Conservation (phyloP, 2,329 filamentous ascomycete species). For the Lachnellula hyalina region DNA sequence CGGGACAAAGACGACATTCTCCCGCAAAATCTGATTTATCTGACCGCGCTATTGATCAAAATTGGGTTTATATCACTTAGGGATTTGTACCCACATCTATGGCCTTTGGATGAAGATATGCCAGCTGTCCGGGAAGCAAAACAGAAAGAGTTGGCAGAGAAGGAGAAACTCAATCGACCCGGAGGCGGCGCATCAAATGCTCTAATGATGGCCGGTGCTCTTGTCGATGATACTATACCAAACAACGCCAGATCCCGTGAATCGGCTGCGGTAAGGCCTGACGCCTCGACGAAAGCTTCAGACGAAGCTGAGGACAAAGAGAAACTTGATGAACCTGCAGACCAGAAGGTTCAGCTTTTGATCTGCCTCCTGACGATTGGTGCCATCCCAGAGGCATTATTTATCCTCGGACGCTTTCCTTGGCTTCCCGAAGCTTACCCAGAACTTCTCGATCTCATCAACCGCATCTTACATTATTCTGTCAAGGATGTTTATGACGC, state of each 20-base stretch:
- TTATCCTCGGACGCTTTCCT: slow-evolving; percentile 84
- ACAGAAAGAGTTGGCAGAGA: slow-evolving; percentile 70
- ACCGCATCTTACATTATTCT: slow-evolving; percentile 79
- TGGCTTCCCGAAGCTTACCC: slow-evolving; percentile 86
- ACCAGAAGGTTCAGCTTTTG: slow-evolving; percentile 83
- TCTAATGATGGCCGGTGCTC: slow-evolving; percentile 76
- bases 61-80: slow-evolving; percentile 91
- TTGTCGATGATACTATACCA: slow-evolving; percentile 72
- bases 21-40: slow-evolving; percentile 87
- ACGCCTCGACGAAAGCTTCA: slow-evolving; percentile 40
- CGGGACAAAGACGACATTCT: slow-evolving; percentile 71
- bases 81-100: slow-evolving; percentile 89
- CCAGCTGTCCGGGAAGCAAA: slow-evolving; percentile 63
- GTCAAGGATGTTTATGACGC: slow-evolving; percentile 66
- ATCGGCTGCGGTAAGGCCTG: slow-evolving; percentile 48
- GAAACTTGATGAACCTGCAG: slow-evolving; percentile 64
- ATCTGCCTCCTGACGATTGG: slow-evolving; percentile 85
- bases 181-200: slow-evolving; percentile 73
- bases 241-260: slow-evolving; percentile 41
- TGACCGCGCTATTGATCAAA: slow-evolving; percentile 90
- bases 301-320: slow-evolving; percentile 42
- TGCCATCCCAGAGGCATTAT: slow-evolving; percentile 86
- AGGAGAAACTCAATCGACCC: slow-evolving; percentile 64
- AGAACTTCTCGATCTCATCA: slow-evolving; percentile 73
- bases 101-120: slow-evolving; percentile 82